Conservation (phyloP, 148 eudicot species). For the Dysphania ambrosioides region DNA sequence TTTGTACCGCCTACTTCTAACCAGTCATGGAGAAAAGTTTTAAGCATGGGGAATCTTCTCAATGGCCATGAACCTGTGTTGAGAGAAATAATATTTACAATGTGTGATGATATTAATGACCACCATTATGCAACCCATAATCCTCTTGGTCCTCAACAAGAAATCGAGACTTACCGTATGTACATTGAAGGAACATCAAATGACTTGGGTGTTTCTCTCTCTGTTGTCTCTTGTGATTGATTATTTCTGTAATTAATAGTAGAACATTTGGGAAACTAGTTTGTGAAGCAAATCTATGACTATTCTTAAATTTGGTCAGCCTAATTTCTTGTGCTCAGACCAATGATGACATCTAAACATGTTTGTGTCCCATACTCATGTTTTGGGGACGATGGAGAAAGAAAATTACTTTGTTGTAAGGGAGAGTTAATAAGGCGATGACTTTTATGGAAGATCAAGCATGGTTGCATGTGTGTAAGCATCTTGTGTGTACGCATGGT, state of each 20-base stretch:
- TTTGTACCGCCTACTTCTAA: slow-evolving; percentile 71
- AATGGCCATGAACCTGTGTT: slow-evolving; percentile 84
- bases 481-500: too few relatives aligned
- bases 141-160: slow-evolving; percentile 34
- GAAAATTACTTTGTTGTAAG: too few relatives aligned
- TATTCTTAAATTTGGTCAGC: too few relatives aligned
- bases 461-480: too few relatives aligned
- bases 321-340: too few relatives aligned
- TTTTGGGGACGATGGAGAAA: too few relatives aligned
- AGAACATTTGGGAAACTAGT: not conserved
- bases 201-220: slow-evolving; percentile 74
- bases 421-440: too few relatives aligned
- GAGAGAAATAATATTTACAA: slow-evolving; percentile 70
- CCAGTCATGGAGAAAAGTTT: slow-evolving; percentile 91
- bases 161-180: slow-evolving; percentile 84
- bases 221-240: slow-evolving; percentile 82
- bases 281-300: too few relatives aligned
- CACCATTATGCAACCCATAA: slow-evolving; percentile 54
- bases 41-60: slow-evolving; percentile 95
- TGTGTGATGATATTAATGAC: slow-evolving; percentile 51
- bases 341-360: too few relatives aligned
- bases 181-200: slow-evolving; percentile 79
- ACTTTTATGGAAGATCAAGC: too few relatives aligned
- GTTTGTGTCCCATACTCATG: too few relatives aligned
- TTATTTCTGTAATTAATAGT: not conserved